Evolutionary conservation across 768 basidiomycete genomes (phyloP).

Genomic region (Suillus variegatus): DNA sequence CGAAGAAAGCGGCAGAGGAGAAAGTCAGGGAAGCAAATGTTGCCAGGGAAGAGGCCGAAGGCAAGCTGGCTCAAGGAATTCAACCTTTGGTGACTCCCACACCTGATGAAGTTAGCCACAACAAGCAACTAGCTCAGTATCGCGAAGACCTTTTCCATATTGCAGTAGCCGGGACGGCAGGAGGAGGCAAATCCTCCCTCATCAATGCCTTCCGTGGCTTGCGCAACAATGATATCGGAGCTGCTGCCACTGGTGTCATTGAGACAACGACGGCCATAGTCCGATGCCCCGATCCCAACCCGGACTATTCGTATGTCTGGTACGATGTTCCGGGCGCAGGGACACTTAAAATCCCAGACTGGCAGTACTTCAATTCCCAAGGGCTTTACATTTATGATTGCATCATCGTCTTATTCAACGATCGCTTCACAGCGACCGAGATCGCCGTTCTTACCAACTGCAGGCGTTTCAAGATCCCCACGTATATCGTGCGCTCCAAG

Average conservation of each 20-base stretch:
- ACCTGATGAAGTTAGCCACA: conserved; percentile 15
- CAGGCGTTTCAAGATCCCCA: conserved; percentile 32
- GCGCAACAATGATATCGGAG: conserved; percentile 17
- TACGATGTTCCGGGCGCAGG: conserved; percentile 40
- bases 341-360: conserved; percentile 32
- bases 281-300: conserved; percentile 23
- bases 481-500: conserved; percentile 38
- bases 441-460: conserved; percentile 34
- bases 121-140: conserved; percentile 21
- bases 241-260: conserved; percentile 30
- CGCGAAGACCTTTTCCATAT: conserved; percentile 30
- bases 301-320: conserved; percentile 29
- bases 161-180: conserved; percentile 34
- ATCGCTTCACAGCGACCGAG: conserved; percentile 37
- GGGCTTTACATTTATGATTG: conserved; percentile 39
- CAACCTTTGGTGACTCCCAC: conserved; percentile 29
- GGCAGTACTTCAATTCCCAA: conserved; percentile 38
- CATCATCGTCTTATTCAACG: conserved; percentile 34
- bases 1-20: conserved; percentile 15
- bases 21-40: conserved; percentile 8
- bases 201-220: conserved; percentile 38
- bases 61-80: conserved; percentile 23
- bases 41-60: neutral
- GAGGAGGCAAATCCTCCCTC: conserved; percentile 38
- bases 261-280: conserved; percentile 30